A percentile compares a stretch with the other conserved stretches of the same genome.
Evolutionary conservation across 2,329 filamentous ascomycete species (phyloP).

Genomic region (Metarhizium anisopliae): DNA sequence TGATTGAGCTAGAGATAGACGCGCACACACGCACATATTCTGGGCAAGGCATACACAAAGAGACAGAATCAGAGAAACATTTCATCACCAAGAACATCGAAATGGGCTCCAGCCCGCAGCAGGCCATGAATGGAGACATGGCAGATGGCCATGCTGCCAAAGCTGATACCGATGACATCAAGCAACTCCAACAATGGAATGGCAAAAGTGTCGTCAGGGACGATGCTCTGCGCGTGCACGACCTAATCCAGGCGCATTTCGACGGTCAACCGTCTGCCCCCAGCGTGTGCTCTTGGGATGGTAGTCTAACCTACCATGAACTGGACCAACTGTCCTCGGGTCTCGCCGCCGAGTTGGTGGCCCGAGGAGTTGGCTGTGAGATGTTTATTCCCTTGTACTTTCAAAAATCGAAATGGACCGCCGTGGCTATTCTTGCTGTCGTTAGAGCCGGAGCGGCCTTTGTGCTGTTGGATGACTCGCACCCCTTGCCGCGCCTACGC

Average conservation of each 20-base stretch:
- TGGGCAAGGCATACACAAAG: too few species aligned
- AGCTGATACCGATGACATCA: too few species aligned
- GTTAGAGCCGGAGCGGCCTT: slow-evolving; percentile 8
- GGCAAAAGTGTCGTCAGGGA: too few species aligned
- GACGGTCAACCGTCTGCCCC: not conserved
- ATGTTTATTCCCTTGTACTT: slow-evolving; percentile 5
- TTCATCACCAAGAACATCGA: too few species aligned
- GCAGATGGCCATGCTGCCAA: too few species aligned
- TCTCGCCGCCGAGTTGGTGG: not conserved
- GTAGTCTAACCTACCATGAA: not conserved
- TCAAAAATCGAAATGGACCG: slow-evolving; percentile 11
- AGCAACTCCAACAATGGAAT: too few species aligned
- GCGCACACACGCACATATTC: too few species aligned
- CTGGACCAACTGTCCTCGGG: not conserved
- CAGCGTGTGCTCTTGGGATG: not conserved
- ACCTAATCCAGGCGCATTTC: not conserved
- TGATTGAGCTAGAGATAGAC: too few species aligned
- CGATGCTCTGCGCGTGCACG: too few species aligned
- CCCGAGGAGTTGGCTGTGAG: not conserved
- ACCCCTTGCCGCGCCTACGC: slow-evolving; percentile 1
- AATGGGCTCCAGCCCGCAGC: too few species aligned
- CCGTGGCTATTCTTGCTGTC: slow-evolving; percentile 7
- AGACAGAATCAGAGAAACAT: too few species aligned
- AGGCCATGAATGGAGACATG: too few species aligned
- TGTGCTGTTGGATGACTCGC: slow-evolving; percentile 8